These are phyloP conservation scores for Nicotiana benthamiana DNA, from an alignment of 257 asterid genomes.

Conservation along the genomic window DNA sequence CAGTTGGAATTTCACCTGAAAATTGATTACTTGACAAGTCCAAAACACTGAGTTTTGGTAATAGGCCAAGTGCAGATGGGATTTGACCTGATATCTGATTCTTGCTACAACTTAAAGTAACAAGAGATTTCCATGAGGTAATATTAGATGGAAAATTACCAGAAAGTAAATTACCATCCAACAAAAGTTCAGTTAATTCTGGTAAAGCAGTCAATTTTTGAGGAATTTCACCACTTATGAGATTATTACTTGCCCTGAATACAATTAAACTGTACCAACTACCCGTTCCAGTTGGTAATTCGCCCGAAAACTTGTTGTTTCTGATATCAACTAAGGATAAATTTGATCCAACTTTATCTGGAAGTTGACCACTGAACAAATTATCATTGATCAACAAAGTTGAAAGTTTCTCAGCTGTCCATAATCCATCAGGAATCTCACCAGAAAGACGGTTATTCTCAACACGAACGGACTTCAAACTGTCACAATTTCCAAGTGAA, in stretches of 20 bases:
- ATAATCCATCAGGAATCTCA: conserved; percentile 50
- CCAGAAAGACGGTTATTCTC: conserved; percentile 50
- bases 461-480: conserved; percentile 23
- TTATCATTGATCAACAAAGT: conserved; percentile 38
- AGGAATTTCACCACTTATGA: conserved; percentile 47
- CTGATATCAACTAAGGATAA: conserved; percentile 38
- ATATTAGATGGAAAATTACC: conserved; percentile 56
- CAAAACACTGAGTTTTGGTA: conserved; percentile 39
- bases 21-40: conserved; percentile 64
- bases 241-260: conserved; percentile 57
- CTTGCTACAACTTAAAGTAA: conserved; percentile 37
- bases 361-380: conserved; percentile 57
- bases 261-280: conserved; percentile 39
- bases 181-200: conserved; percentile 19
- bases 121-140: conserved; percentile 55
- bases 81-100: conserved; percentile 68
- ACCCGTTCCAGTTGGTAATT: conserved; percentile 47
- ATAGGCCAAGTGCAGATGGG: conserved; percentile 42
- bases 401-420: conserved; percentile 33
- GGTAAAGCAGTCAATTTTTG: conserved; percentile 53
- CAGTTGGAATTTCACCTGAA: conserved; percentile 63
- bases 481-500: conserved; percentile 52
- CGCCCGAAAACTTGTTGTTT: conserved; percentile 61
- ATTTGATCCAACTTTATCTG: conserved; percentile 26
- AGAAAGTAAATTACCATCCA: conserved; percentile 58